Evolutionary conservation across 2,329 filamentous ascomycete genomes (phyloP).

Genomic region (Bipolaris gigantea): DNA sequence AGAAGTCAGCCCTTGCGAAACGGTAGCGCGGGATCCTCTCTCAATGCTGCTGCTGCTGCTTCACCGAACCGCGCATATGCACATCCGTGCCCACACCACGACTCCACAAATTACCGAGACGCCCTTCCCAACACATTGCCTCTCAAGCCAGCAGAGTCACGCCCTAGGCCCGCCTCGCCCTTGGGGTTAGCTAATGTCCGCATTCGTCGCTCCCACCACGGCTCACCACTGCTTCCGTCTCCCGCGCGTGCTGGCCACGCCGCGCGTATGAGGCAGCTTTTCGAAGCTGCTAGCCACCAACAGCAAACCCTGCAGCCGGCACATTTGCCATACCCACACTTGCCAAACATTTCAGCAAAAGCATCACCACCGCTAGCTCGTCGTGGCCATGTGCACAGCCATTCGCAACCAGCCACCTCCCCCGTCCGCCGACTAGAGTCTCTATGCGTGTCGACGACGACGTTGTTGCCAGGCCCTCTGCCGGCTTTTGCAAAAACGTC

Average conservation of each 20-base stretch:
- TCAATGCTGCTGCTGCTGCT: constrained; percentile 6
- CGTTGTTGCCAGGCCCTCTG: neutral
- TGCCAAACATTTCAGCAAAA: constrained; percentile 29
- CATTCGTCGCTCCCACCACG: constrained; percentile 25
- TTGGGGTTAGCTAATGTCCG: constrained; percentile 26
- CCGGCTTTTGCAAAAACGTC: constrained; percentile 2
- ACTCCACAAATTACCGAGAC: neutral
- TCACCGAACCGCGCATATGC: neutral
- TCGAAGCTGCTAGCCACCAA: constrained; percentile 21
- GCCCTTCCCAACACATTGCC: neutral
- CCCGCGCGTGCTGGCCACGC: constrained; percentile 36
- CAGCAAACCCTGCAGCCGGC: neutral
- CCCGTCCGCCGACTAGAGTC: constrained; percentile 1
- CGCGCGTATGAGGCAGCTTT: constrained; percentile 35
- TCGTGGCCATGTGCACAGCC: neutral
- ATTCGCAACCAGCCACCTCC: neutral
- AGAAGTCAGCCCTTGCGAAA: neutral
- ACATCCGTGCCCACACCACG: neutral
- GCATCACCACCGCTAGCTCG: constrained; percentile 7
- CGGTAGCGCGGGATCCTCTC: constrained; percentile 1
- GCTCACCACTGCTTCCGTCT: constrained; percentile 25
- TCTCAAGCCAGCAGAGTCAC: neutral
- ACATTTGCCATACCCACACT: constrained; percentile 23
- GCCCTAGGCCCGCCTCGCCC: constrained; percentile 1
- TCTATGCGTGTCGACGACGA: constrained; percentile 4